A percentile compares a stretch with the other conserved stretches of the same genome.
Conservation (phyloP, 495 filamentous ascomycete genomes). For the Neurospora intermedia region DNA sequence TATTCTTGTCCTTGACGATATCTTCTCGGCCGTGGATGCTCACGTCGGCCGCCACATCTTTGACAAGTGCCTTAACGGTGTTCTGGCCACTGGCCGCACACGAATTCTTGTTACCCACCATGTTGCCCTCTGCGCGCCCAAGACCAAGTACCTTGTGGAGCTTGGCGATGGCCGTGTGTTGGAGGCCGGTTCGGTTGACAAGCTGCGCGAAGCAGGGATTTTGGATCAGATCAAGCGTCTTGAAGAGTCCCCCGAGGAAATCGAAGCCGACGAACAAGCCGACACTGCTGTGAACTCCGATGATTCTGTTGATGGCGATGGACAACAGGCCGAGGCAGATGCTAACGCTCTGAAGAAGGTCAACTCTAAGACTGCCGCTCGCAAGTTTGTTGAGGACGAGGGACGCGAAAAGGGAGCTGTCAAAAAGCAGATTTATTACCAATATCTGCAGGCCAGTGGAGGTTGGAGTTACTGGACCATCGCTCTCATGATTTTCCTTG, state of each 20-base stretch:
- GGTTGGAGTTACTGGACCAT: conserved; percentile 52
- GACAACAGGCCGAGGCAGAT: conserved; percentile 15
- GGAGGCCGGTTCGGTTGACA: conserved; percentile 48
- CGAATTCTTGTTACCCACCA: conserved; percentile 78
- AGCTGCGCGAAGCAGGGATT: conserved; percentile 43
- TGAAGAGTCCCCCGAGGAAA: conserved; percentile 35
- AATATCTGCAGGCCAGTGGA: conserved; percentile 56
- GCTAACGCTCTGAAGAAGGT: conserved; percentile 33
- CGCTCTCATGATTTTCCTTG: conserved; percentile 40
- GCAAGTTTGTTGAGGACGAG: conserved; percentile 70
- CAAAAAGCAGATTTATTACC: conserved; percentile 47
- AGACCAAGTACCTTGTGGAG: conserved; percentile 59
- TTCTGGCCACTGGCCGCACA: conserved; percentile 57
- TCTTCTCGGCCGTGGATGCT: conserved; percentile 65
- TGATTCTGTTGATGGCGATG: conserved; percentile 16
- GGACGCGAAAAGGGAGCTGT: conserved; percentile 55
- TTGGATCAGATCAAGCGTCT: conserved; percentile 50
- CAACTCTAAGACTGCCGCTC: conserved; percentile 27
- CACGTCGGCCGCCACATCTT: conserved; percentile 73
- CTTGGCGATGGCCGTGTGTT: conserved; percentile 57
- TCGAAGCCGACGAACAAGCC: conserved; percentile 32
- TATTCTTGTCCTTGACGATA: conserved; percentile 72
- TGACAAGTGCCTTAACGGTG: conserved; percentile 61
- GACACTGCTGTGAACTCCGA: conserved; percentile 38
- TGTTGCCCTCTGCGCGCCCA: conserved; percentile 56